Conservation (phyloP, 75 land plant species). For the Azolla pinnata region DNA sequence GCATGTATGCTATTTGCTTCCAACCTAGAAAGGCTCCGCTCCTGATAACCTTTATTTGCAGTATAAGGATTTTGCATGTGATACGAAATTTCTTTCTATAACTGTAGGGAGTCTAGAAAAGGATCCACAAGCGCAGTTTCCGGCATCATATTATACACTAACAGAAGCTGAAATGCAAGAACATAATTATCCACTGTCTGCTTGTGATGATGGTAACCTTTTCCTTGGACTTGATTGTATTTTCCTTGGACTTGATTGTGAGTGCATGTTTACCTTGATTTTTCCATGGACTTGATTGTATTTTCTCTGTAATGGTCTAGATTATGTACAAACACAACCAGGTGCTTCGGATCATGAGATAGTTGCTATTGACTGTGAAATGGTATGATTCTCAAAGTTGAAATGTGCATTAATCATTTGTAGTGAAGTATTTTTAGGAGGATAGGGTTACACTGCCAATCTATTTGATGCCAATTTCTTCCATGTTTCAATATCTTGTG, state of each 20-base stretch:
- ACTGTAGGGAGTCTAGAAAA: not conserved
- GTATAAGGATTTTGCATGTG: no score
- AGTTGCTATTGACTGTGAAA: slow-evolving; percentile 79
- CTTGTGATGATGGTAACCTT: not conserved
- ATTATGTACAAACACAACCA: slow-evolving; percentile 52
- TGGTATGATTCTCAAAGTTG: slow-evolving; percentile 34
- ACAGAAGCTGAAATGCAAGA: slow-evolving; percentile 60
- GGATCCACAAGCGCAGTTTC: slow-evolving; percentile 33
- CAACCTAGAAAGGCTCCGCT: no score
- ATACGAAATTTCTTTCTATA: not conserved
- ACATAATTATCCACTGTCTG: slow-evolving; percentile 50
- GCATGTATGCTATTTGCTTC: no score
- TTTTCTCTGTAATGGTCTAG: slow-evolving; percentile 19
- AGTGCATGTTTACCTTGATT: no score
- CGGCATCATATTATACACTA: slow-evolving; percentile 64
- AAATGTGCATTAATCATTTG: not conserved
- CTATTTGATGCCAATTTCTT: no score
- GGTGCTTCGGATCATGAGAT: slow-evolving; percentile 38
- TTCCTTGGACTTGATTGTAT: not conserved
- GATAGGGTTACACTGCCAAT: no score
- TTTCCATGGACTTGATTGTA: not conserved
- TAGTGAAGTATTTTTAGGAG: no score
- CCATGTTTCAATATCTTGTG: no score
- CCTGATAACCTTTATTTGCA: no score
- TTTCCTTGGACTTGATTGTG: not conserved